Base-by-base conservation (phyloP, 2,329 filamentous ascomycete species). In the Fusarium sp. region DNA sequence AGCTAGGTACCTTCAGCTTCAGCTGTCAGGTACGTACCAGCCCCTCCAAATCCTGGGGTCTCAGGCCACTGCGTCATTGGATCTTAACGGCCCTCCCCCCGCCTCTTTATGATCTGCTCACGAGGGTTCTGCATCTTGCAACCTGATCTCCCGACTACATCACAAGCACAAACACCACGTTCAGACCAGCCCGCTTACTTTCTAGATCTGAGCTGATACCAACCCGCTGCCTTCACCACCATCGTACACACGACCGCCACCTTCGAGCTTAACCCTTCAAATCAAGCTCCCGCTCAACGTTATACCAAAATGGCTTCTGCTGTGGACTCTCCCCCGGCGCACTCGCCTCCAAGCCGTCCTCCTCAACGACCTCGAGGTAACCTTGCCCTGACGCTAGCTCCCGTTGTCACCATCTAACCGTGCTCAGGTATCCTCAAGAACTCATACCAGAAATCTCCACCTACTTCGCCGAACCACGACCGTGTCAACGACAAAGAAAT, bases 381-480 rank as follows among this genome's bases (percentile, higher is more conserved):
- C 79, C 46, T 13, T 42, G 17, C 5, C 28, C 31, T 56, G 45
- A 52, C 33, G 24, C 51, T 44, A 13, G 10, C 40, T 55, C 11
- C 49, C 24, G 49, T 69, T 38, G 49, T 49, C 10, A n/a, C n/a
- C n/a, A 10, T 45, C 26, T 51, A 26, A 65, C 42, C 6, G 9
- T 1, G 2, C 24, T 3, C 44, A 98, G 95, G 95, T 72, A 98
- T 98, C 75, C 89, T 98, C 73, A 98, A 98, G 83, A 97, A 97
- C 84, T 91, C 92, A 49, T 93, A 87, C 65, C 90, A 87, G 73
- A 84, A 86, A 62, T 87, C 88, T 31, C 87, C 89, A 10, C 76
- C 76, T 84, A 86, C 78, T 65, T 85, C 80, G 72, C 87, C 79
- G 72, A 86, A 52, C 39, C 77, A 78, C 52, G 78, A 79, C 57